These are phyloP conservation scores for Oenanthe sinensis DNA, from an alignment of 129 eudicot genomes.

Conservation along the genomic window DNA sequence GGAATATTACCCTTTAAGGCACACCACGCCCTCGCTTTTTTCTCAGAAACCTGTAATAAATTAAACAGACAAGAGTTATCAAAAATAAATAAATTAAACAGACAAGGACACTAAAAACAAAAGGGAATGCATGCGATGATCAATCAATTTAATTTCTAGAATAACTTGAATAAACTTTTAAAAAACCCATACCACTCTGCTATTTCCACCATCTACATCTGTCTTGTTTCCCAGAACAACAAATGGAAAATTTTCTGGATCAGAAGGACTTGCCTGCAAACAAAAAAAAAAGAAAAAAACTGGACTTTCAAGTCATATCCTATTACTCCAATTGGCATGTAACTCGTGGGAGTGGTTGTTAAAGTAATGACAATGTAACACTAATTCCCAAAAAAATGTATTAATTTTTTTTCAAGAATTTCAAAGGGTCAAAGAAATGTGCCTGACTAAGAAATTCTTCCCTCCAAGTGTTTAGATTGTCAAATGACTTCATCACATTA, in stretches of 20 bases:
- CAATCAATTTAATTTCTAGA: background rate
- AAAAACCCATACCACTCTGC: conserved; percentile 65
- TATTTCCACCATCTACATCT: conserved; percentile 86
- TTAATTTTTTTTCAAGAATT: background rate
- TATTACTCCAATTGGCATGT: background rate
- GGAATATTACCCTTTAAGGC: conserved; percentile 97
- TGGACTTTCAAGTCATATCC: conserved; percentile 13
- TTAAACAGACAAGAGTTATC: background rate
- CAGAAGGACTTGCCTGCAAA: conserved; percentile 94
- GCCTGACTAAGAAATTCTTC: conserved; percentile 96
- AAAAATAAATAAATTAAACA: background rate
- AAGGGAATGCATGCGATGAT: background rate
- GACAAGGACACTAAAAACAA: background rate
- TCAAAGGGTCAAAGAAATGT: conserved; percentile 4
- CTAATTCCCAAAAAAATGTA: background rate
- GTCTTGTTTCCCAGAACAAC: conserved; percentile 91
- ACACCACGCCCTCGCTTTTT: conserved; percentile 97
- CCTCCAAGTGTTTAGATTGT: conserved; percentile 84
- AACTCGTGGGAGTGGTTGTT: background rate
- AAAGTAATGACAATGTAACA: background rate
- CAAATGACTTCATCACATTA: conserved; percentile 81
- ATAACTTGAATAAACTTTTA: background rate
- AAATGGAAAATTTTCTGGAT: conserved; percentile 91
- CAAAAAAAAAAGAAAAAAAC: background rate
- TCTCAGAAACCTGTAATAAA: conserved; percentile 78